Evolutionary conservation across 2,329 filamentous ascomycete species (phyloP), one percentile per base, ranked within the genome.

Genomic region (Microcyclosporella mali): DNA sequence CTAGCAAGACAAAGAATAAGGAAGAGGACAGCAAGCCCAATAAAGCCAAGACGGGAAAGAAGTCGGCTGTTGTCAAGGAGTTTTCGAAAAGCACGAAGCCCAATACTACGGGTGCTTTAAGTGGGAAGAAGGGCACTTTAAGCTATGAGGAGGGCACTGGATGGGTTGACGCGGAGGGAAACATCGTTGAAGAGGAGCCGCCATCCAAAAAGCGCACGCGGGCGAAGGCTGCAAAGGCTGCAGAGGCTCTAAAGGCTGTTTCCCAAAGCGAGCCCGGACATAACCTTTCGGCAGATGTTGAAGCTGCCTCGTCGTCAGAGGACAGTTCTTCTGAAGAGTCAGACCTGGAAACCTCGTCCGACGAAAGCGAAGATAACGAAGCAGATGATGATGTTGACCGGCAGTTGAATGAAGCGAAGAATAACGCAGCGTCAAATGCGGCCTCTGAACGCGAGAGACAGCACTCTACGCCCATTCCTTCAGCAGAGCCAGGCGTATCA

Each of bases 111-210:
- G 66, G 66, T 2, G 65, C 63, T 8, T 62, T 64, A 12, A 72
- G 73, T 16, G 42, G 35, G 62, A 31, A 33, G 35, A 70, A n/a
- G 71, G 73, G 30, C 64, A 41, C 37, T 11, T 30, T 72, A 2
- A 80, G 83, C 43, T 95, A 83, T 61, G 77, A 92, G 31, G 84
- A 95, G 41, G 88, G 84, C 16, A 82, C 85, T 57, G 90, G 90
- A 1, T 97, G 92, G 90, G 76, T 95, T 0, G 84, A 95, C 56
- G 78, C 81, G 48, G 71, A 82, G 12, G 89, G 89, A 4, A 79
- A 82, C 42, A 69, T 95, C 1, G 77, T 94, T 2, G 85, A 94
- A 63, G 66, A 64, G 15, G 69, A 70, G 40, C 49, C 45, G 14
- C 40, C 47, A 19, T 52, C 53, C 11, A 56, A 51, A 45, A 59